These are phyloP conservation scores for Byssothecium circinans DNA, from an alignment of 2,329 filamentous ascomycete species.

Conservation along the genomic window DNA sequence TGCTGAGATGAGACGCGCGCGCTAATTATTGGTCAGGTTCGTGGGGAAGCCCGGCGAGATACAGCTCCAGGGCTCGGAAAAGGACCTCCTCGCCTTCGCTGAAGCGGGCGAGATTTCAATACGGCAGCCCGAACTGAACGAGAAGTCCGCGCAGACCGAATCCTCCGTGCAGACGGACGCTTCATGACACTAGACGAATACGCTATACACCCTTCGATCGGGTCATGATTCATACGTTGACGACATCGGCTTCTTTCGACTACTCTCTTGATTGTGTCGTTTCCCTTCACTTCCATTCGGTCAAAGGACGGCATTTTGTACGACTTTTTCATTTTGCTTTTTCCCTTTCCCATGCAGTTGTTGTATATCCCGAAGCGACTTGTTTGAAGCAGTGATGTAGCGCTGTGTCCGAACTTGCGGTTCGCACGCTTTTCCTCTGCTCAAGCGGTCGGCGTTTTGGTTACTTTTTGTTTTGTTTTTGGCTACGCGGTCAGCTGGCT, in stretches of 20 bases:
- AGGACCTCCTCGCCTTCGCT: slow-evolving; percentile 10
- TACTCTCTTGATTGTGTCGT: neutral
- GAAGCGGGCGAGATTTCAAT: neutral
- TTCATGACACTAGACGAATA: neutral
- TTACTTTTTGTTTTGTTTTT: neutral
- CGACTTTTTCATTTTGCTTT: neutral
- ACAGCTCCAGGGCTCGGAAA: slow-evolving; percentile 27
- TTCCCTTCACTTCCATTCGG: neutral
- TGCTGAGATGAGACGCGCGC: too few species aligned
- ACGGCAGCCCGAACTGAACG: neutral
- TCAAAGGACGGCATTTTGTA: neutral
- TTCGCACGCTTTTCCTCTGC: neutral
- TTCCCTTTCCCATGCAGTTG: neutral
- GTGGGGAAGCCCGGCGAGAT: slow-evolving; percentile 13
- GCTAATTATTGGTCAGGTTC: slow-evolving; percentile 11
- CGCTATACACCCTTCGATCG: too few species aligned
- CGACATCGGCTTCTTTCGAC: neutral
- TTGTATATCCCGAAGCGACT: neutral
- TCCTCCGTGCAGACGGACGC: neutral
- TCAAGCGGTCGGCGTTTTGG: neutral
- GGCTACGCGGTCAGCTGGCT: neutral
- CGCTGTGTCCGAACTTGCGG: neutral
- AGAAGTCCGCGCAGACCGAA: neutral
- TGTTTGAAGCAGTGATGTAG: neutral
- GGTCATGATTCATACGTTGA: neutral